Conservation (phyloP, 805 yeast species). For the Cyberlindnera xishuangbannaensis region DNA sequence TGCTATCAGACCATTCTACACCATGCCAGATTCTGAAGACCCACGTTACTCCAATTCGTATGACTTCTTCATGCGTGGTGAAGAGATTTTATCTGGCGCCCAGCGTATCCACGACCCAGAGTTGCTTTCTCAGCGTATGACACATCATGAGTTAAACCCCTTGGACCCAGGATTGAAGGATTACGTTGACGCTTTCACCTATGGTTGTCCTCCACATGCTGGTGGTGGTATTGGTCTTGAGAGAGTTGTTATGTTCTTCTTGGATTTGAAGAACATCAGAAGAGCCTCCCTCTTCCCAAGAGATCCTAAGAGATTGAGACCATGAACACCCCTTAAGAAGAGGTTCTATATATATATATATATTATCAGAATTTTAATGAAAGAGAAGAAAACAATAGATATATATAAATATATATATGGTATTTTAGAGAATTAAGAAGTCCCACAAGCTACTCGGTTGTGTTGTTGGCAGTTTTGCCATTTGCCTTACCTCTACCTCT, state of each 20-base stretch:
- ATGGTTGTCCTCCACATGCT: slow-evolving; percentile 98
- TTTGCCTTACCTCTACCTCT: slow-evolving; percentile 5
- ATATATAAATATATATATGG: too few relatives aligned
- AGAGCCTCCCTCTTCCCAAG: slow-evolving; percentile 99
- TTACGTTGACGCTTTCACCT: slow-evolving; percentile 86
- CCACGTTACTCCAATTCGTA: slow-evolving; percentile 93
- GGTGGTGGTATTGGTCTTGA: slow-evolving; percentile 99
- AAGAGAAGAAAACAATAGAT: too few relatives aligned
- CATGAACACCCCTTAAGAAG: too few relatives aligned
- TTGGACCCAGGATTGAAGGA: slow-evolving; percentile 78
- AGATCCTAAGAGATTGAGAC: slow-evolving; percentile 92
- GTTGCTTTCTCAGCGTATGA: slow-evolving; percentile 76
- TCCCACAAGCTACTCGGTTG: too few relatives aligned
- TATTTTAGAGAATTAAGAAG: too few relatives aligned
- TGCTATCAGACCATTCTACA: slow-evolving; percentile 95
- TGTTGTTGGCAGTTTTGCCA: too few relatives aligned
- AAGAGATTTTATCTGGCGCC: slow-evolving; percentile 98
- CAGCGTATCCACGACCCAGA: slow-evolving; percentile 97
- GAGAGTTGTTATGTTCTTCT: slow-evolving; percentile 97
- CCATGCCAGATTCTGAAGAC: slow-evolving; percentile 96
- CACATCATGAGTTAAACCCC: slow-evolving; percentile 77
- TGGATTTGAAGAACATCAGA: slow-evolving; percentile 94
- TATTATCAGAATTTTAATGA: not conserved
- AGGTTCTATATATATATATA: not conserved
- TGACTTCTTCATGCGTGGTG: slow-evolving; percentile 99